Base-by-base conservation (phyloP, 441 rosid species). In the Gossypium davidsonii region DNA sequence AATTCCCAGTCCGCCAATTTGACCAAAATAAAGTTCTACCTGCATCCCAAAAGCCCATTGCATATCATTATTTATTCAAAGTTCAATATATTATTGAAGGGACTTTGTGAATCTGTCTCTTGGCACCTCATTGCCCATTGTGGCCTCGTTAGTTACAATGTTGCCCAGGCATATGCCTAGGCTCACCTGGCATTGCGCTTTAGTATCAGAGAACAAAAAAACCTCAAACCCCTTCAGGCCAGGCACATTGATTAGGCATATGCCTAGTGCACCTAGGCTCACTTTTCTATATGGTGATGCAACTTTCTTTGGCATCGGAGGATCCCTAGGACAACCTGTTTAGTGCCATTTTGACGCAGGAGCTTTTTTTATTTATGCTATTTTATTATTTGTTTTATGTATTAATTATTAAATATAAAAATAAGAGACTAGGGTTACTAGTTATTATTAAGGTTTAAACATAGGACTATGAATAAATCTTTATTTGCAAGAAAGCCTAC, bases 1-100 rank as follows among this genome's bases (percentile, higher is more conserved):
- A 64, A 71, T 75, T 78, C 87, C 91, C 49, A 71, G n/a, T 28
- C 85, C 83, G 77, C 60, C 84, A 73, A 58, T 79, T 70, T 83
- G 87, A 11, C 86, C 82, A 81, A 94, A 94, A 74, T 92, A 94
- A 70, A 94, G 87, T 73, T 94, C 98, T 73, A 85, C 92, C 99
- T 94, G 86, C 85, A 85, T 42, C 51, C 52, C 76, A 78, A 55
- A 25, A 72, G 82, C 11, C 74, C 56, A 70, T 73, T 14, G 61
- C 60, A 23, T 70, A 69, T 60, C 20, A 67, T 44, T 51, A 58
- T 17, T 48, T 39, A 69, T 57, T 9, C 3, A 51, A 8, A 26
- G 48, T 28, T 68, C 59, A 51, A 67, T 2, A 15, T 7, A 67
- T 58, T 48, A 7, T 52, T 68, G 28, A 56, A 28, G 34, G 12